These are phyloP conservation scores for Leccinellum luteum DNA, from an alignment of 768 basidiomycete genomes.

Conservation along the genomic window DNA sequence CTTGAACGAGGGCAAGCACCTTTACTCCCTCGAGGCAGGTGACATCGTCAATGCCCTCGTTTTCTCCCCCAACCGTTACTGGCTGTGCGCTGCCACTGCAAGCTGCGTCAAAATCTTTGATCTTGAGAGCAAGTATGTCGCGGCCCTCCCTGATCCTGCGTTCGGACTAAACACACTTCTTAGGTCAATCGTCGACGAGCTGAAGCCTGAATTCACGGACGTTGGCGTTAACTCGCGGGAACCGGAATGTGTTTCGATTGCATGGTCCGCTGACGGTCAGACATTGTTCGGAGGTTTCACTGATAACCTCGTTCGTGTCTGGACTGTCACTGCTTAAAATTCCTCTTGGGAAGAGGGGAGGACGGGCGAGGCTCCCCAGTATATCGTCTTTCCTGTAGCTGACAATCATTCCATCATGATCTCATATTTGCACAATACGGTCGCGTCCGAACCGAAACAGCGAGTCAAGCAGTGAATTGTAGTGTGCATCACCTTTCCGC, in stretches of 20 bases:
- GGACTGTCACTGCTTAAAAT: constrained; percentile 67
- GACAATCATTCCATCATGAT: constrained; percentile 21
- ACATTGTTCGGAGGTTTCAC: constrained; percentile 97
- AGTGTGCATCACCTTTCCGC: constrained; percentile 29
- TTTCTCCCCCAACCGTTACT: constrained; percentile 99
- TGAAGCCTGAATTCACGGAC: constrained; percentile 91
- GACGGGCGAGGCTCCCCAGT: constrained; percentile 12
- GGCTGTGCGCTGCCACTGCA: constrained; percentile 97
- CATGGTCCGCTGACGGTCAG: constrained; percentile 98
- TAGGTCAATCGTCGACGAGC: constrained; percentile 97
- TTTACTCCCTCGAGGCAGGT: constrained; percentile 98
- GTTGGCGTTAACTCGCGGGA: constrained; percentile 67
- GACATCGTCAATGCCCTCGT: constrained; percentile 99
- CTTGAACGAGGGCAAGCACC: constrained; percentile 99
- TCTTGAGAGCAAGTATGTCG: constrained; percentile 93
- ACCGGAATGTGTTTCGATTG: constrained; percentile 93
- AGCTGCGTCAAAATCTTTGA: constrained; percentile 99
- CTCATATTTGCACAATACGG: constrained; percentile 5
- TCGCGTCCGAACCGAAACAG: neutral
- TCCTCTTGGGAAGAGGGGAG: constrained; percentile 18
- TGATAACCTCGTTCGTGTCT: constrained; percentile 90
- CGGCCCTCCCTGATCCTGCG: neutral
- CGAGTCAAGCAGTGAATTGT: neutral
- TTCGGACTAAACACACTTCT: neutral
- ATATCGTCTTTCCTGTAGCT: constrained; percentile 27